A percentile compares a stretch with the other conserved stretches of the same genome.
These are phyloP conservation scores for Thraustotheca clavata DNA, from an alignment of 352 stramenopile species.

Conservation along the genomic window DNA sequence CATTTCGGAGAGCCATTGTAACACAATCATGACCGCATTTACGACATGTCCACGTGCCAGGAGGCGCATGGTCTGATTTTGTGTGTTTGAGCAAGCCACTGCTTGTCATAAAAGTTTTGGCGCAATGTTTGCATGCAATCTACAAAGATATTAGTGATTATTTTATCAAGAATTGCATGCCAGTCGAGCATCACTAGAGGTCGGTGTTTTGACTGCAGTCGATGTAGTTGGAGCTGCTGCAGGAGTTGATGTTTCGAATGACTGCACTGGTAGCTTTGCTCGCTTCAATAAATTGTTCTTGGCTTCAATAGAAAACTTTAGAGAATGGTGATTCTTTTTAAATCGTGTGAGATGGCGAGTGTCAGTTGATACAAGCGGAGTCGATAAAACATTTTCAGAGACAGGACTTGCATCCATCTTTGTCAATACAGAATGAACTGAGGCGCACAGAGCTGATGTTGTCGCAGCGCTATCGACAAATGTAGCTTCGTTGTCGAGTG, in stretches of 20 bases:
- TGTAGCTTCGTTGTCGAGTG: neutral
- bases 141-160: neutral
- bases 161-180: neutral
- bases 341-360: neutral
- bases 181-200: neutral
- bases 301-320: neutral
- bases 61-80: constrained; percentile 15
- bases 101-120: constrained; percentile 21
- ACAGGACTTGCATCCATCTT: constrained; percentile 5
- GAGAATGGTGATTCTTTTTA: neutral
- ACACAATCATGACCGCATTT: constrained; percentile 19
- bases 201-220: neutral
- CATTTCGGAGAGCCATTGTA: constrained; percentile 19
- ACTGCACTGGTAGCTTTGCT: neutral
- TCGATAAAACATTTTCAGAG: constrained; percentile 14
- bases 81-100: constrained; percentile 20
- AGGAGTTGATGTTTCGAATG: neutral
- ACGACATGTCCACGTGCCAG: constrained; percentile 19
- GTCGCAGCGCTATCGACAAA: neutral
- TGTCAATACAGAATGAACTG: neutral
- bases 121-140: constrained; percentile 22
- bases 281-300: neutral
- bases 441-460: neutral
- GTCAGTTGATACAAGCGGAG: neutral
- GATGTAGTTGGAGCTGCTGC: neutral